Conservation (phyloP, 1,284 basidiomycete genomes). For the Pascua guehoae region DNA sequence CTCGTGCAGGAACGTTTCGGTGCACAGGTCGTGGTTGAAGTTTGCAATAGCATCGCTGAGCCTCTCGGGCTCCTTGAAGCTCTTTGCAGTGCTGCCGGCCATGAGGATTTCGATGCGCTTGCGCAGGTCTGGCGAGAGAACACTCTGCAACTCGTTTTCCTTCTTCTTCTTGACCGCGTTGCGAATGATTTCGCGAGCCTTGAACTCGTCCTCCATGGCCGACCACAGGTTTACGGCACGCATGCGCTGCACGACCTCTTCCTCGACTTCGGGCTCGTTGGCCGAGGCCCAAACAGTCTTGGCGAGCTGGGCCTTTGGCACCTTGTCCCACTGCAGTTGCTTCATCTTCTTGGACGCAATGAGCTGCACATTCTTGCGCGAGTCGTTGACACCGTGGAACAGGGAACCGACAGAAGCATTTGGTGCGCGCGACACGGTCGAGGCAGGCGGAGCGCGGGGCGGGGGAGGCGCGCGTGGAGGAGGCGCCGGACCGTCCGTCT, state of each 20-base stretch:
- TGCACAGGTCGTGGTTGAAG: slow-evolving; percentile 80
- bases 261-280: slow-evolving; percentile 61
- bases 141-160: slow-evolving; percentile 76
- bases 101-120: slow-evolving; percentile 89
- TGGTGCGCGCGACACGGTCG: slow-evolving; percentile 33
- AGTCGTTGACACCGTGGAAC: slow-evolving; percentile 39
- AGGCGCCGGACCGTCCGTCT: slow-evolving; percentile 7
- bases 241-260: slow-evolving; percentile 72
- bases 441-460: slow-evolving; percentile 6
- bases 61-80: slow-evolving; percentile 68
- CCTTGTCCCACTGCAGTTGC: slow-evolving; percentile 97
- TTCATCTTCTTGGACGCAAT: slow-evolving; percentile 91
- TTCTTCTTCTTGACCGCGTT: slow-evolving; percentile 62
- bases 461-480: slow-evolving; percentile 14
- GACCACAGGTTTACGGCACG: slow-evolving; percentile 82
- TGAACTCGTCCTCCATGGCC: slow-evolving; percentile 98
- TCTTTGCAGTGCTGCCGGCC: slow-evolving; percentile 66
- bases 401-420: slow-evolving; percentile 36
- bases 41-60: slow-evolving; percentile 75
- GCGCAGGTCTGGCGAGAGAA: slow-evolving; percentile 83
- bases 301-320: slow-evolving; percentile 73
- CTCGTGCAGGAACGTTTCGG: slow-evolving; percentile 80
- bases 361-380: slow-evolving; percentile 78
- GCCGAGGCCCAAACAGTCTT: slow-evolving; percentile 81
- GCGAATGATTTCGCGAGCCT: slow-evolving; percentile 84